A percentile compares a stretch with the other conserved stretches of the same genome.
Conservation (phyloP, 306 rosid genomes). For the Quercus cerris region DNA sequence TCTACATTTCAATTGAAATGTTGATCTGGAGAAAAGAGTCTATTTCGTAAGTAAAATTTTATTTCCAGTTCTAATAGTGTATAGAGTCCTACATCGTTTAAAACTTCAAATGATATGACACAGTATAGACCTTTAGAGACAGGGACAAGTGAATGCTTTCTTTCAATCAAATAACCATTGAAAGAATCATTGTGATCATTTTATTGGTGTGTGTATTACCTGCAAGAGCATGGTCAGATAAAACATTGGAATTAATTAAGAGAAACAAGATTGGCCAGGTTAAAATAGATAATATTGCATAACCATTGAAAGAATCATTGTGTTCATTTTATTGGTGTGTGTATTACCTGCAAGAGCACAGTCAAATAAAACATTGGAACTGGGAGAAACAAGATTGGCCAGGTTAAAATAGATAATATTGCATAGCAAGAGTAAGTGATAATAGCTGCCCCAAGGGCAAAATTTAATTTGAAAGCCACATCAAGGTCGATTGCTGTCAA, state of each 20-base stretch:
- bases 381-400: conserved; percentile 20
- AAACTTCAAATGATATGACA: too few species aligned
- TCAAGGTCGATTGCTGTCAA: conserved; percentile 50
- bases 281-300: conserved; percentile 31
- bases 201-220: conserved; percentile 28
- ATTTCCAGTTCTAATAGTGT: too few species aligned
- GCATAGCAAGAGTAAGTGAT: conserved; percentile 18
- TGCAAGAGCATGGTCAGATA: conserved; percentile 31
- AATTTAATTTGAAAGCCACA: conserved; percentile 20
- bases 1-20: not conserved
- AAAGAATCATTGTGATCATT: not conserved
- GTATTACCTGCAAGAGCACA: conserved; percentile 41
- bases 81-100: too few species aligned
- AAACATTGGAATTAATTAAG: conserved; percentile 34
- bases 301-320: not conserved
- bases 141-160: not conserved
- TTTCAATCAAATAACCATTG: not conserved
- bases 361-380: conserved; percentile 40
- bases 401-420: conserved; percentile 41
- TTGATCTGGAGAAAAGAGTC: not conserved
- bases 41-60: not conserved
- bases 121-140: not conserved
- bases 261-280: conserved; percentile 57
- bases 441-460: not conserved
- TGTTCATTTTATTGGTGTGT: not conserved